Percentiles rank a stretch among this genome's conserved stretches.
phyloP scores from a whole-genome alignment of 345 rosid genomes.

The Turnera subulata region DNA sequence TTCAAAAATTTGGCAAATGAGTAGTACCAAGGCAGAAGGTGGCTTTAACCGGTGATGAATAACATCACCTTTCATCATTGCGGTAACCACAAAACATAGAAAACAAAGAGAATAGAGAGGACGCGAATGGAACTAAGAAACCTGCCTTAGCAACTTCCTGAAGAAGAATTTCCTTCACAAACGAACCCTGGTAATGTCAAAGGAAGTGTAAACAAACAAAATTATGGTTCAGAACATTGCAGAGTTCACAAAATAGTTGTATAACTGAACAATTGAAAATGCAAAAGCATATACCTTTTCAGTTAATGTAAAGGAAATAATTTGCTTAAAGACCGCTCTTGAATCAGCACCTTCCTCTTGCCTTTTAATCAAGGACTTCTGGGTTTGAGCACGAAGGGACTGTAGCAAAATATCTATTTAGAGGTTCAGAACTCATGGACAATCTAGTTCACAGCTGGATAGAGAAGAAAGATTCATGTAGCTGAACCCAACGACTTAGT shows the following conservation, averaged over 20 bases:
- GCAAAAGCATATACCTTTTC: slow-evolving; percentile 42
- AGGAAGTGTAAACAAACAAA: slow-evolving; percentile 6
- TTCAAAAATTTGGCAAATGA: neutral
- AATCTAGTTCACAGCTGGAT: neutral
- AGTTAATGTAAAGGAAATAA: slow-evolving; percentile 75
- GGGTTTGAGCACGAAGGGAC: slow-evolving; percentile 78
- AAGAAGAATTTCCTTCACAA: slow-evolving; percentile 81
- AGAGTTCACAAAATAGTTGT: slow-evolving; percentile 2
- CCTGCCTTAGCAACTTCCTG: slow-evolving; percentile 82
- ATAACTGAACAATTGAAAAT: neutral
- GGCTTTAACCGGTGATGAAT: neutral
- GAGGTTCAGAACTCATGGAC: neutral
- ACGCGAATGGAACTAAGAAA: neutral
- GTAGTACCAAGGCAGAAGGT: neutral
- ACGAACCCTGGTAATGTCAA: slow-evolving; percentile 58
- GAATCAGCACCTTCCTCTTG: slow-evolving; percentile 45
- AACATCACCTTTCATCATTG: no score
- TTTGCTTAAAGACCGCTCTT: slow-evolving; percentile 50
- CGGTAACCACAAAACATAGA: neutral
- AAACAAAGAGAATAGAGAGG: neutral
- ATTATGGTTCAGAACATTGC: neutral
- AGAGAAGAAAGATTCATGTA: neutral
- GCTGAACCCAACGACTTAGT: neutral
- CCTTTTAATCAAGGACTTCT: slow-evolving; percentile 48
- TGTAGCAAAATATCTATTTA: slow-evolving; percentile 23